Conservation (phyloP, 1,284 basidiomycete species). For the Vanrija sp. region DNA sequence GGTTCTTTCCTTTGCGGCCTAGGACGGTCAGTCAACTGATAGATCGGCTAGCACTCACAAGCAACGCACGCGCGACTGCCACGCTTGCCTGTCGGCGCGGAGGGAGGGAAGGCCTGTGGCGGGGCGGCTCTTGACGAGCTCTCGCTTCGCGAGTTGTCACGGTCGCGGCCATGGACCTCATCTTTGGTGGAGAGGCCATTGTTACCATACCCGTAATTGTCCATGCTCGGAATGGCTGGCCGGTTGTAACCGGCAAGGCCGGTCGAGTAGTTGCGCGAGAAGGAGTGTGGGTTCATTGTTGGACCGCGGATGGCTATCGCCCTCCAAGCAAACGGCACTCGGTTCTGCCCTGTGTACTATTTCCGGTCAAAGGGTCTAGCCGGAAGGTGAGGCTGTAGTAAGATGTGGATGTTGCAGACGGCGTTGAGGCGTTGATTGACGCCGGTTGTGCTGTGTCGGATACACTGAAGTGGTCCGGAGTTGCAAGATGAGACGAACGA, state of each 20-base stretch:
- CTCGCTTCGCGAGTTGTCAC: too few species aligned
- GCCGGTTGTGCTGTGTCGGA: too few species aligned
- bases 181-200: not conserved
- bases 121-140: too few species aligned
- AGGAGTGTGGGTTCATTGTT: slow-evolving; percentile 14
- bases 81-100: slow-evolving; percentile 32
- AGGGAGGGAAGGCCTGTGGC: slow-evolving; percentile 10
- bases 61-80: slow-evolving; percentile 47
- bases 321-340: too few species aligned
- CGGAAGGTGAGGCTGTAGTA: too few species aligned
- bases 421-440: too few species aligned
- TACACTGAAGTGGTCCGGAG: too few species aligned
- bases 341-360: too few species aligned
- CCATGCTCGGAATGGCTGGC: not conserved
- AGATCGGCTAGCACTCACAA: slow-evolving; percentile 27
- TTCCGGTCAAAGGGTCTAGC: too few species aligned
- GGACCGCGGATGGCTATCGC: too few species aligned
- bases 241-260: not conserved
- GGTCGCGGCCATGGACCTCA: not conserved
- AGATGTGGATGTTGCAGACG: too few species aligned
- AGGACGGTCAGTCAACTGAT: not conserved
- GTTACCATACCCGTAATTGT: not conserved
- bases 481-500: too few species aligned
- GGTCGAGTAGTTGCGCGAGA: slow-evolving; percentile 6
- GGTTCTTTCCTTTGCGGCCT: slow-evolving; percentile 82